Evolutionary conservation across 331 rosid genomes (phyloP), one percentile per base, ranked within the genome.

Genomic region (Saraca asoca): DNA sequence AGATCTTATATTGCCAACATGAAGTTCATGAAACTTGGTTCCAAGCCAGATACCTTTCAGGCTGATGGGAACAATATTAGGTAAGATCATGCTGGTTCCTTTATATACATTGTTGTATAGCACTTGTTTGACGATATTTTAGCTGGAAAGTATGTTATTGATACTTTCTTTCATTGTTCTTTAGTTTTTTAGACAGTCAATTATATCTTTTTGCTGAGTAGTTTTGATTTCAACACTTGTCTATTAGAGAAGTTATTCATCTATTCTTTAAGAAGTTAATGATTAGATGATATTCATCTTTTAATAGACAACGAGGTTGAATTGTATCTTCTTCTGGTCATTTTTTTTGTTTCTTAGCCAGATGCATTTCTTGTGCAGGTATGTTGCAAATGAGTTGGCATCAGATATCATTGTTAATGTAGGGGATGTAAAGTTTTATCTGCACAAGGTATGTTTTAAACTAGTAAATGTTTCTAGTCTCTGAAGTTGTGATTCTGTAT

Each of bases 21-120:
- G 99, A 94, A 94, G 93, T 94, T 90, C 77, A 94, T 94, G 99
- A 90, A 90, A 76, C 99, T 94, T 78, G 99, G 99, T 80, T 90
- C 99, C 42, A 94, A 94, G 88, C 88, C 88, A 13, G 97, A 94
- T 75, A 74, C 97, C 19, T 90, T 94, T 78, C 99, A 86, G 79
- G 75, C 78, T 19, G 96, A 90, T 44, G 89, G 80, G 51, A 90
- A 81, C 78, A 85, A 86, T 82, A 88, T 81, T 67, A 85, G 97
- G 99, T 94, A 76, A 94, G 86, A 75, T 80, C 83, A 67, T 60
- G 31, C 1, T 13, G 57, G 63, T 37, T 74, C 20, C 64, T 58
- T 39, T 39, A 34, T 69, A 24, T 62, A 15, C 56, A 68, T 45
- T 70, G 51, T 51, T 75, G 64, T 70, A 64, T 74, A 11, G 54